Evolutionary conservation across 2,329 filamentous ascomycete species (phyloP).

Genomic region (Neoarthrinium moseri): DNA sequence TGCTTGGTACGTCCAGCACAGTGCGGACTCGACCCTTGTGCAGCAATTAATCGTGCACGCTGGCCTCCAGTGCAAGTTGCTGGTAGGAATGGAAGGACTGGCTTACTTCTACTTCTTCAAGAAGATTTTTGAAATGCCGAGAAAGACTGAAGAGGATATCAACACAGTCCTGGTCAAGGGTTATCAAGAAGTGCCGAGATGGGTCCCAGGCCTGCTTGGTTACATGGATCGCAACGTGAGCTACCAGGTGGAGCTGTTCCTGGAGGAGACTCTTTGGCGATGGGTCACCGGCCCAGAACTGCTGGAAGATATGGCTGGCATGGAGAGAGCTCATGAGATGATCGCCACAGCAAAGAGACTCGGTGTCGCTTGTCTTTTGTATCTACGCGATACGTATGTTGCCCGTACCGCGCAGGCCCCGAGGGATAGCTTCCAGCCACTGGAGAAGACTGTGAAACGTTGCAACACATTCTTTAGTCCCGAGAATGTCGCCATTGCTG

Average conservation of each 20-base stretch:
- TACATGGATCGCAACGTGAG: slow-evolving; percentile 44
- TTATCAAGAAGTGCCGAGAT: slow-evolving; percentile 37
- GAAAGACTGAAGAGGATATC: slow-evolving; percentile 25
- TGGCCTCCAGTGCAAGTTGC: slow-evolving; percentile 37
- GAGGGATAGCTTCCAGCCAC: slow-evolving; percentile 37
- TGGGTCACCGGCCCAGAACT: slow-evolving; percentile 27
- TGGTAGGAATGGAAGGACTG: slow-evolving; percentile 48
- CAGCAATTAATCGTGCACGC: slow-evolving; percentile 42
- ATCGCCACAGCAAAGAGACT: slow-evolving; percentile 36
- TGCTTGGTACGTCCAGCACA: slow-evolving; percentile 48
- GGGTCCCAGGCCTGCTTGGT: slow-evolving; percentile 50
- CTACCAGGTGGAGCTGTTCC: slow-evolving; percentile 39
- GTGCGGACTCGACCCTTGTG: slow-evolving; percentile 31
- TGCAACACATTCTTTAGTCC: slow-evolving; percentile 40
- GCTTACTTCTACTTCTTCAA: slow-evolving; percentile 46
- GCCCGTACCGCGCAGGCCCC: slow-evolving; percentile 38
- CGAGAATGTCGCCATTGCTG: slow-evolving; percentile 27
- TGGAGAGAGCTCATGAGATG: slow-evolving; percentile 27
- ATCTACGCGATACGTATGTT: slow-evolving; percentile 47
- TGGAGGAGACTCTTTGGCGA: slow-evolving; percentile 42
- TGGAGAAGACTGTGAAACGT: slow-evolving; percentile 41
- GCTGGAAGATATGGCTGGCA: slow-evolving; percentile 28
- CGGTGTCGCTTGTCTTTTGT: slow-evolving; percentile 43
- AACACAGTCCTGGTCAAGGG: slow-evolving; percentile 26
- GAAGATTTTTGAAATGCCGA: slow-evolving; percentile 30